Evolutionary conservation across 192 early-diverging fungal genomes (phyloP).

Genomic region (Coemansia sp.): DNA sequence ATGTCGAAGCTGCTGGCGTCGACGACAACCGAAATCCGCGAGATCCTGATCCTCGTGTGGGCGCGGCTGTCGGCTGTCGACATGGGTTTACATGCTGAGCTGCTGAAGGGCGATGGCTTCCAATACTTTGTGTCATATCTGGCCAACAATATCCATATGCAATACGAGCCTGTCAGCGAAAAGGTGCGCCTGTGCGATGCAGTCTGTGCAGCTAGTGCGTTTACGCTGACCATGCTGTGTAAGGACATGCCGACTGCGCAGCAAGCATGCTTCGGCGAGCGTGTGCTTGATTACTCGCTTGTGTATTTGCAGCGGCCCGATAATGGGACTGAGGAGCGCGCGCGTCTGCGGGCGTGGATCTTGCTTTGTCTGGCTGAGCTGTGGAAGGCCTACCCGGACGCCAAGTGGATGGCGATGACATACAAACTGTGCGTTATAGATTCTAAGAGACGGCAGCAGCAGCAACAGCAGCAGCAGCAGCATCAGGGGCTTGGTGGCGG

Average conservation of each 20-base stretch:
- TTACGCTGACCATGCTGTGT: constrained; percentile 93
- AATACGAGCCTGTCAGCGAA: constrained; percentile 48
- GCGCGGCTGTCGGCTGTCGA: constrained; percentile 94
- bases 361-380: constrained; percentile 83
- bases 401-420: constrained; percentile 57
- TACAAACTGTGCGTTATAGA: constrained; percentile 70
- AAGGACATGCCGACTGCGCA: constrained; percentile 80
- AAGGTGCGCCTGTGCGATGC: constrained; percentile 50
- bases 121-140: constrained; percentile 92
- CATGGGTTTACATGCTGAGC: constrained; percentile 80
- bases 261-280: constrained; percentile 68
- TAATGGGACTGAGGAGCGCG: constrained; percentile 49
- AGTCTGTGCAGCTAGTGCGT: constrained; percentile 67
- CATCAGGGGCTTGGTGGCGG: not conserved
- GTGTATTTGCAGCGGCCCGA: constrained; percentile 53
- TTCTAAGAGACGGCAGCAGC: constrained; percentile 49
- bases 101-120: constrained; percentile 89
- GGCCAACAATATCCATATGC: constrained; percentile 65
- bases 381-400: constrained; percentile 73
- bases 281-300: constrained; percentile 53
- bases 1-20: constrained; percentile 92
- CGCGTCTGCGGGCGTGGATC: constrained; percentile 79
- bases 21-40: constrained; percentile 89
- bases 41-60: constrained; percentile 97
- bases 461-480: constrained; percentile 18